Evolutionary conservation across 495 filamentous ascomycete species (phyloP).

Genomic region (Lasiosphaeriaceae sp.): DNA sequence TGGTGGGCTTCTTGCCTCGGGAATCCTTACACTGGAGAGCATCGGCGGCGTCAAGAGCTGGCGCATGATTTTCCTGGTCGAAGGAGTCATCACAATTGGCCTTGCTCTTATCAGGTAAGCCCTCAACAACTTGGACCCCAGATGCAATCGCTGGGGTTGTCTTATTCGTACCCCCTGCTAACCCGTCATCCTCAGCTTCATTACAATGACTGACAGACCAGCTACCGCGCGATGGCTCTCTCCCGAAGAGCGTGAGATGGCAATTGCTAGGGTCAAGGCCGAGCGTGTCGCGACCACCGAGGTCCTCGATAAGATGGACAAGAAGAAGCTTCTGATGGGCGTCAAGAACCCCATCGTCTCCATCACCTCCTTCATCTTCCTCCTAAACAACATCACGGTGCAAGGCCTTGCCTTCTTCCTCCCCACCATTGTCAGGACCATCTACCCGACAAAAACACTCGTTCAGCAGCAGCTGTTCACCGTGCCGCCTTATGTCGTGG

Average conservation of each 20-base stretch:
- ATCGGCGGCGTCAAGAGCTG: conserved; percentile 49
- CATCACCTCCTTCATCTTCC: conserved; percentile 61
- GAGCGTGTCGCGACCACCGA: conserved; percentile 62
- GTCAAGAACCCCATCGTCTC: conserved; percentile 26
- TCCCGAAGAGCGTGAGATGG: conserved; percentile 50
- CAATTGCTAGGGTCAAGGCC: conserved; percentile 54
- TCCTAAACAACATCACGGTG: conserved; percentile 71
- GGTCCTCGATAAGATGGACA: conserved; percentile 61
- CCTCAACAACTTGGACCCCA: neutral
- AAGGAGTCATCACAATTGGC: conserved; percentile 58
- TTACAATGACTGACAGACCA: conserved; percentile 58
- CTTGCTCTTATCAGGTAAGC: conserved; percentile 41
- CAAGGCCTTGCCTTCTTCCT: conserved; percentile 73
- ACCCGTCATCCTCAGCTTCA: conserved; percentile 27
- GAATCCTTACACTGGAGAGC: conserved; percentile 48
- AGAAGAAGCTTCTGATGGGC: conserved; percentile 49
- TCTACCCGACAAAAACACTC: conserved; percentile 56
- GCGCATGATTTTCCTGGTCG: conserved; percentile 67
- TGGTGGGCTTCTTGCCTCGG: conserved; percentile 64
- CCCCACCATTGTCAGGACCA: conserved; percentile 66
- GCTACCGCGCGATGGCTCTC: conserved; percentile 58
- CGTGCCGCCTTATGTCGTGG: conserved; percentile 68
- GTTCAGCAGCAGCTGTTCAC: conserved; percentile 55
- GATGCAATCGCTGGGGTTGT: too few species aligned
- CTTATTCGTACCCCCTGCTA: too few species aligned